Evolutionary conservation across 2,329 filamentous ascomycete genomes (phyloP), one percentile per base, ranked within the genome.

Genomic region (Stenocarpella maydis): DNA sequence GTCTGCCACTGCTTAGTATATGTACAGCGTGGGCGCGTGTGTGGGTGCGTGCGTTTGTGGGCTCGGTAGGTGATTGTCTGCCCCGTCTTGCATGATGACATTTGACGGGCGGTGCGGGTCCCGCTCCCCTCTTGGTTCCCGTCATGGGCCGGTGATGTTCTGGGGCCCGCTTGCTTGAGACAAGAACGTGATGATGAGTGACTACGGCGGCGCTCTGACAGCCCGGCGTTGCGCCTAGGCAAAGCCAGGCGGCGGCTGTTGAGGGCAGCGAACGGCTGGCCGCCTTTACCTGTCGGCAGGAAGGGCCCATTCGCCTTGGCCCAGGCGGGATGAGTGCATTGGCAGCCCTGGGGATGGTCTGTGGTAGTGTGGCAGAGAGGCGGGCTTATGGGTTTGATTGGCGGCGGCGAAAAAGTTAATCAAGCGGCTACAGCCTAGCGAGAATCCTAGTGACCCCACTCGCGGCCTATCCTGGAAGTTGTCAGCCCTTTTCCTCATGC

Each of bases 351-450:
- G 41, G 43, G 28, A 24, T 14, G 58, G 58, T 63, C 41, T 63
- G 14, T 63, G 28, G 28, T 37, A 49, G 49, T 63, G 63, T 65
- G 63, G 49, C 63, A 65, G 64, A 66, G 64, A 41, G 64, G 17
- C 50, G 52, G 64, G 19, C 47, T 47, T 39, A 26, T n/a, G 28
- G 41, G 52, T 45, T 58, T 39, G 26, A 67, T 67, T 67, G 64
- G 64, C 52, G 21, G 64, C 28, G 52, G 64, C 49, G 64, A 12
- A 39, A 49, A 49, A 58, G 41, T 58, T 49, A 67, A 67, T 67
- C 52, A 67, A 67, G 64, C 64, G 64, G 64, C 52, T 67, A 67
- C 64, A 67, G 52, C 64, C 64, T 67, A 67, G 64, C 64, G 64
- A 67, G 53, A 58, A 58, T 58, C 52, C 64, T 58, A 67, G 31